These are phyloP conservation scores for Leccinum subtestaceum DNA, from an alignment of 768 basidiomycete species.

Conservation along the genomic window DNA sequence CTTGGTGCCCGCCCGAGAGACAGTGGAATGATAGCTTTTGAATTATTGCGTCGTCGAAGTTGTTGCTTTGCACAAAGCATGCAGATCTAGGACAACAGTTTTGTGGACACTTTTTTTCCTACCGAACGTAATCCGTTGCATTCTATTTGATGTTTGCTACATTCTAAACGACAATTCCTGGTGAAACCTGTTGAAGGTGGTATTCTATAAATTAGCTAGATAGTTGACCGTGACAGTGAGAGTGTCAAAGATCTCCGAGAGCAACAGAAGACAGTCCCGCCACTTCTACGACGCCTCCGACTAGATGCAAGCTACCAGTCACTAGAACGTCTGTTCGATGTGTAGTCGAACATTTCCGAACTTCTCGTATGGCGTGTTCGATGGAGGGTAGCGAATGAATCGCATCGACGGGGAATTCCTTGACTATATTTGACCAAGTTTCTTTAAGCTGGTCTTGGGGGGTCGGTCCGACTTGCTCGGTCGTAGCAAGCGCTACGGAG, in stretches of 20 bases:
- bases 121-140: background rate
- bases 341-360: conserved; percentile 43
- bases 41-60: background rate
- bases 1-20: background rate
- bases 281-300: conserved; percentile 92
- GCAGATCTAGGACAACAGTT: background rate
- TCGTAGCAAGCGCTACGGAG: conserved; percentile 58
- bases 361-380: conserved; percentile 77
- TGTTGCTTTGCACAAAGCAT: background rate
- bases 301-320: conserved; percentile 88
- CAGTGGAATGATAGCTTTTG: background rate
- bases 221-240: background rate
- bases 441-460: conserved; percentile 74
- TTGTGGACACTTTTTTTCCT: background rate
- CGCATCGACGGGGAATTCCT: conserved; percentile 54
- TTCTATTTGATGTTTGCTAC: background rate
- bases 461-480: conserved; percentile 62
- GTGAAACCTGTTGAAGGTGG: conserved; percentile 38
- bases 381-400: conserved; percentile 85
- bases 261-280: conserved; percentile 74
- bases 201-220: conserved; percentile 15
- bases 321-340: conserved; percentile 65
- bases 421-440: conserved; percentile 67
- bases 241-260: conserved; percentile 39
- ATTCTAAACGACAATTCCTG: background rate